These are phyloP conservation scores for Hygrophila difformis DNA, from an alignment of 257 asterid species.

Conservation along the genomic window DNA sequence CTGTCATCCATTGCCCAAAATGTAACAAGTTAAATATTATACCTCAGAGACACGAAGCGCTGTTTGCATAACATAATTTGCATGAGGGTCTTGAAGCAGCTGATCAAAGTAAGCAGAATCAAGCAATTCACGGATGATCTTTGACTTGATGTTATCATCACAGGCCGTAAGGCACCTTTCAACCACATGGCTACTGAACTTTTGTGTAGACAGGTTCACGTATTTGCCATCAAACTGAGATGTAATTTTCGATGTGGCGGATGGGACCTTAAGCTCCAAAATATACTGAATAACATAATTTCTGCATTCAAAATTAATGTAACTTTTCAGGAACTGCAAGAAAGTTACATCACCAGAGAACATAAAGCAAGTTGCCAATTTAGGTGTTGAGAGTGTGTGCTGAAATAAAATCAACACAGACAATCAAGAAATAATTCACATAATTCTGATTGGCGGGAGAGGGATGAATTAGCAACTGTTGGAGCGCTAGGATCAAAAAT, in stretches of 20 bases:
- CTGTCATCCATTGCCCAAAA: too few species aligned
- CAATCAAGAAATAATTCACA: too few species aligned
- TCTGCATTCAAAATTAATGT: constrained; percentile 28
- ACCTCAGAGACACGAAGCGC: constrained; percentile 82
- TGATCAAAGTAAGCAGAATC: constrained; percentile 63
- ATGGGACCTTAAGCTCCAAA: constrained; percentile 65
- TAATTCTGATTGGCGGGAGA: too few species aligned
- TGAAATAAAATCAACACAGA: too few species aligned
- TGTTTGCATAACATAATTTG: constrained; percentile 84
- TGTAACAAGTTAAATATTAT: neutral
- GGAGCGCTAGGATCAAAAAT: too few species aligned
- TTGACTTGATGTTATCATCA: constrained; percentile 42
- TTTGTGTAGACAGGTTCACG: constrained; percentile 65
- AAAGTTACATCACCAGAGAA: too few species aligned
- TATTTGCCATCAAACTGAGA: constrained; percentile 66
- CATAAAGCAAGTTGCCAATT: too few species aligned
- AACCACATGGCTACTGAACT: constrained; percentile 91
- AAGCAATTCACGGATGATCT: constrained; percentile 65
- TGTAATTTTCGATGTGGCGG: constrained; percentile 44
- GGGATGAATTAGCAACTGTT: too few species aligned
- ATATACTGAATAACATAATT: constrained; percentile 84
- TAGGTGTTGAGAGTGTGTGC: too few species aligned
- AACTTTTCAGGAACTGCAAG: too few species aligned
- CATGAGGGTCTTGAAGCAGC: constrained; percentile 91
- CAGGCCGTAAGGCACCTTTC: constrained; percentile 63